A percentile compares a stretch with the other conserved stretches of the same genome.
phyloP scores from a whole-genome alignment of 1,284 basidiomycete genomes.

The Rhodotorula sp. region DNA sequence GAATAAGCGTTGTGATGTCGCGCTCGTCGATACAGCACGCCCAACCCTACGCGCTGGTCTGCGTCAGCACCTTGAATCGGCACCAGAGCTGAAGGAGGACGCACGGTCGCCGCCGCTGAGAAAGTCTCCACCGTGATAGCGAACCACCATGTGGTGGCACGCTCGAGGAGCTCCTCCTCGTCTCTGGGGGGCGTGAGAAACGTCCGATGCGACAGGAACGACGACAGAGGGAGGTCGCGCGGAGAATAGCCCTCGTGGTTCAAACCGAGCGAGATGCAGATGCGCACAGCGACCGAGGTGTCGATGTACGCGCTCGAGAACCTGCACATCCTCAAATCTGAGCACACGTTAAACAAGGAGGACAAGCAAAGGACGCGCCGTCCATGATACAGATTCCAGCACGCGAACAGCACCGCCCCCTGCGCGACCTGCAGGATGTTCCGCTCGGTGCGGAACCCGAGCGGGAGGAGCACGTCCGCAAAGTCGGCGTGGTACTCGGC shows the following conservation, averaged over 20 bases:
- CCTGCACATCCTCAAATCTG: background rate
- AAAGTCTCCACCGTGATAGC: constrained; percentile 32
- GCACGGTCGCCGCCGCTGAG: constrained; percentile 19
- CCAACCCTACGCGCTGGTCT: constrained; percentile 34
- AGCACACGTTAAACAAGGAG: background rate
- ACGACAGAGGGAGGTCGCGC: background rate
- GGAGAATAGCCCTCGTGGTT: constrained; percentile 28
- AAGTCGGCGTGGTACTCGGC: constrained; percentile 13
- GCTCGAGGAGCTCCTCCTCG: constrained; percentile 15
- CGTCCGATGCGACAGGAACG: background rate
- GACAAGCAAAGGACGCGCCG: constrained; percentile 48
- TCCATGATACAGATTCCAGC: constrained; percentile 83
- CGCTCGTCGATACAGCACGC: constrained; percentile 38
- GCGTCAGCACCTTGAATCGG: no score
- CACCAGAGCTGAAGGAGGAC: background rate
- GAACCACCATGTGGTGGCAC: constrained; percentile 10
- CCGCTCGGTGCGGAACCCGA: constrained; percentile 2
- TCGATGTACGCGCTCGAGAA: constrained; percentile 90
- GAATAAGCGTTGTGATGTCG: constrained; percentile 38
- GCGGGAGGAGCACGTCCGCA: constrained; percentile 12
- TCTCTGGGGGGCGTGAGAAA: constrained; percentile 8
- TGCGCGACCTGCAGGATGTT: constrained; percentile 82
- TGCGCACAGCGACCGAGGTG: constrained; percentile 76
- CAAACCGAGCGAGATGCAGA: constrained; percentile 69
- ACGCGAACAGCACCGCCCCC: constrained; percentile 76